Evolutionary conservation across 164 flowering plant species (phyloP).

Genomic region (Berberis thunbergii): DNA sequence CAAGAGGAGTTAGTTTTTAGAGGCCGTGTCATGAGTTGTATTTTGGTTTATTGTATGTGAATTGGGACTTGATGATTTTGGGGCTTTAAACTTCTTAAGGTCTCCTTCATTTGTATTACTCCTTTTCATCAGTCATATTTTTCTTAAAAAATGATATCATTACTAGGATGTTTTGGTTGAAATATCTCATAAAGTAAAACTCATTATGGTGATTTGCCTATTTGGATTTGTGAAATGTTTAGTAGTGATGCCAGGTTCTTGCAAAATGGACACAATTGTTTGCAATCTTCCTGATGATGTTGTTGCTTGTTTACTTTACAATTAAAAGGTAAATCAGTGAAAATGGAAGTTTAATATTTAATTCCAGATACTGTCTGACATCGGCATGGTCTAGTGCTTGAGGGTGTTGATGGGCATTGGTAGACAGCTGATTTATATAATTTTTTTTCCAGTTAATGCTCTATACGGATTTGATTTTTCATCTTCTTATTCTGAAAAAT

Average conservation of each 20-base stretch:
- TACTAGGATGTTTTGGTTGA: too few species aligned
- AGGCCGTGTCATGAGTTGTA: too few species aligned
- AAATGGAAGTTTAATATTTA: not conserved
- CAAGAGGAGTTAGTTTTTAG: too few species aligned
- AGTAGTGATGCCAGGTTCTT: conserved; percentile 46
- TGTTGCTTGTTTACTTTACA: conserved; percentile 26
- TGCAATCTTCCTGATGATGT: conserved; percentile 27
- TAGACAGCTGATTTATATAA: not conserved
- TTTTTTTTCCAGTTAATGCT: not conserved
- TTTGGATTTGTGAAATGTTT: not conserved
- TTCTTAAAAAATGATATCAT: too few species aligned
- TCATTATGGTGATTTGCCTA: not conserved
- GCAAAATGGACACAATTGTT: conserved; percentile 46
- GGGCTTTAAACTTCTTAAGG: too few species aligned
- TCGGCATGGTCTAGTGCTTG: not conserved
- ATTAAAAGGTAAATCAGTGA: conserved; percentile 37
- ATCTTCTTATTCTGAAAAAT: conserved; percentile 15
- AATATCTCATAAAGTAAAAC: not conserved
- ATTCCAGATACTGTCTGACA: not conserved
- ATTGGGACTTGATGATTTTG: too few species aligned
- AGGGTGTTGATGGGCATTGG: conserved; percentile 2
- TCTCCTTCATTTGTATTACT: too few species aligned
- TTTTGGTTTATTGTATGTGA: too few species aligned
- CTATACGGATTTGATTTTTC: conserved; percentile 31
- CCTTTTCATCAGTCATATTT: too few species aligned